Base-by-base conservation (phyloP, 2,329 filamentous ascomycete species). In the Bimuria novae-zelandiae region DNA sequence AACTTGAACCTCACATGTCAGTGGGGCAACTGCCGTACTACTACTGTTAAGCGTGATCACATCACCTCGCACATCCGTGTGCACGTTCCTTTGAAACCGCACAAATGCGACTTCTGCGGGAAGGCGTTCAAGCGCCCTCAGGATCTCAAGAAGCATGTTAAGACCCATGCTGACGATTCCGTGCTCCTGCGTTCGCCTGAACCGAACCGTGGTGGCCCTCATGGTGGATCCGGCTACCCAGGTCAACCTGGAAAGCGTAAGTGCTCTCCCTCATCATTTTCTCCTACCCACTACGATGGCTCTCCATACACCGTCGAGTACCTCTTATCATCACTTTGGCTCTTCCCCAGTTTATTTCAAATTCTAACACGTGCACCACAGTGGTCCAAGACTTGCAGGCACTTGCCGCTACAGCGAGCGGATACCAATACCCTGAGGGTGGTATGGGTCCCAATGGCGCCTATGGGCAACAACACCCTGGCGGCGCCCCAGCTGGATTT, bases 51-150 rank as follows among this genome's bases (percentile, higher is more conserved):
- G 83, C 91, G 94, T 68, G 94, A 97, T 70, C 94, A 99, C 79
- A 99, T 99, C 77, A 99, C 94, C 45, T 97, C 94, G 45, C 94
- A 99, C 77, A 97, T 99, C 67, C 90, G 94, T 61, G 94, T 97
- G 49, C 94, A 99, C 75, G 93, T 99, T n/a, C 94, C 94, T 1
- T 81, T 99, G 56, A 99, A 99, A 83, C 94, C 94, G 63, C 94
- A 99, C 81, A 97, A 97, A 78, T 99, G 94, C 76, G 92, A 97
- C 73, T 96, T 97, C 78, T 99, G 94, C 72, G 91, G 91, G 72
- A 99, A 99, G 81, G 92, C 92, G 1, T 99, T 99, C 84, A 99
- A 99, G 85, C 89, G 94, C 29, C 94, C 94, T 2, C 94, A 99
- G 79, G 94, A 99, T 80, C 76, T 99, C 68, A 97, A 99, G 86